Percentiles rank a stretch among this genome's conserved stretches.
These are phyloP conservation scores for Phytopythium litorale DNA, from an alignment of 352 stramenopile genomes.

Conservation along the genomic window DNA sequence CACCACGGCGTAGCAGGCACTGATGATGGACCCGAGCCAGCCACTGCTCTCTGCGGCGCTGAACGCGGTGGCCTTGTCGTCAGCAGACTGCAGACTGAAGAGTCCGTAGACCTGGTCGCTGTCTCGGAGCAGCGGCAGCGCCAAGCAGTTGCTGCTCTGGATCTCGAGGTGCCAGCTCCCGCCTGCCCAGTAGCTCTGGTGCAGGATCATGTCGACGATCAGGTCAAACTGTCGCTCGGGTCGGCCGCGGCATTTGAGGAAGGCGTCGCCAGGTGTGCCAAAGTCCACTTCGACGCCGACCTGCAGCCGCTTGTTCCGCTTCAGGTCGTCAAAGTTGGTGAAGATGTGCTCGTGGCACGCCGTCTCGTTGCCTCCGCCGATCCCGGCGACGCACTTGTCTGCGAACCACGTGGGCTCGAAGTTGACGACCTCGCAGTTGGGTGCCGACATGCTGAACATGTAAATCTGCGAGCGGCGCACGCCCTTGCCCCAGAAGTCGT, in stretches of 20 bases:
- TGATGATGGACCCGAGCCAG: constrained; percentile 18
- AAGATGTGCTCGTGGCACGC: constrained; percentile 27
- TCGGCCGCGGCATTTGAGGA: constrained; percentile 23
- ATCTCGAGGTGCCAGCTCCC: constrained; percentile 27
- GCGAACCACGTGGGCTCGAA: constrained; percentile 20
- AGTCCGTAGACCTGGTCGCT: constrained; percentile 11
- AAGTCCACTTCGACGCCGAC: constrained; percentile 22
- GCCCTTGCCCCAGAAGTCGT: constrained; percentile 24
- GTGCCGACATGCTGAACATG: constrained; percentile 31
- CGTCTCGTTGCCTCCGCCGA: constrained; percentile 11
- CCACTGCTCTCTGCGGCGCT: constrained; percentile 11
- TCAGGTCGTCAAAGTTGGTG: constrained; percentile 22
- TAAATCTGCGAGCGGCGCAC: constrained; percentile 20
- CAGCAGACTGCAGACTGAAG: constrained; percentile 13
- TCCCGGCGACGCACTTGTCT: constrained; percentile 5
- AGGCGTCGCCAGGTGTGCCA: constrained; percentile 16
- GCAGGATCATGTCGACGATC: constrained; percentile 25
- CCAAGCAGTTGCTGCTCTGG: constrained; percentile 31
- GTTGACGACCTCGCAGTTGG: constrained; percentile 29
- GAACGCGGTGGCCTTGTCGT: constrained; percentile 11
- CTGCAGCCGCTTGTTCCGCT: constrained; percentile 17
- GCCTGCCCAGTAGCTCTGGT: constrained; percentile 31
- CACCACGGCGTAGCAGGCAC: constrained; percentile 21
- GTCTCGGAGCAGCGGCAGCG: constrained; percentile 10
- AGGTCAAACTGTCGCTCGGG: constrained; percentile 19